Percentiles rank a stretch among this genome's conserved stretches.
Conservation (phyloP, 225 moss, liverwort and hornwort species). For the Straminergon stramineum region DNA sequence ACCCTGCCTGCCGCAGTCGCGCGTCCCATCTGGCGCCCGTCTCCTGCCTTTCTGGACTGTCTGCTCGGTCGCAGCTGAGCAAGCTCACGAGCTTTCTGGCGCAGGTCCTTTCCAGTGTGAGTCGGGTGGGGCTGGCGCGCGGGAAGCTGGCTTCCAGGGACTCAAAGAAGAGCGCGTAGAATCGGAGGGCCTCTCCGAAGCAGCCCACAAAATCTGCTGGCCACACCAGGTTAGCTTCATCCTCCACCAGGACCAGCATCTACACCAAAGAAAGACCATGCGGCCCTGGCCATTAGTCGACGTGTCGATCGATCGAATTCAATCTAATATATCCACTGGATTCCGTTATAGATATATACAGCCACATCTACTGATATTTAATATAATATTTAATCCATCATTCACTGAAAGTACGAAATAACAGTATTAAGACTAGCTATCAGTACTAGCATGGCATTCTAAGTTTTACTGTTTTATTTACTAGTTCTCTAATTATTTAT, state of each 20-base stretch:
- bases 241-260: conserved; percentile 51
- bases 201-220: conserved; percentile 42
- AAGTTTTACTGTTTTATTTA: background rate
- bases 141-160: conserved; percentile 59
- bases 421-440: background rate
- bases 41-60: conserved; percentile 28
- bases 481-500: background rate
- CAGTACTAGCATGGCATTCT: background rate
- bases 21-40: conserved; percentile 41
- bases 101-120: conserved; percentile 52
- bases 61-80: background rate
- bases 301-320: background rate
- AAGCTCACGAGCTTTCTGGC: conserved; percentile 47
- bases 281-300: background rate
- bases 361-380: background rate
- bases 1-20: conserved; percentile 32
- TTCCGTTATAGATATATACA: background rate
- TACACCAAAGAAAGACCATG: conserved; percentile 10
- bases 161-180: conserved; percentile 64
- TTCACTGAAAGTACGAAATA: background rate
- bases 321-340: background rate
- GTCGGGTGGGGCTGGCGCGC: conserved; percentile 48
- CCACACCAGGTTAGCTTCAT: conserved; percentile 56
- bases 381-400: background rate
- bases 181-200: conserved; percentile 57